Percentiles rank a stretch among this genome's conserved stretches.
phyloP scores from a whole-genome alignment of 2,329 filamentous ascomycete species.

The Lasiodiplodia citricola region DNA sequence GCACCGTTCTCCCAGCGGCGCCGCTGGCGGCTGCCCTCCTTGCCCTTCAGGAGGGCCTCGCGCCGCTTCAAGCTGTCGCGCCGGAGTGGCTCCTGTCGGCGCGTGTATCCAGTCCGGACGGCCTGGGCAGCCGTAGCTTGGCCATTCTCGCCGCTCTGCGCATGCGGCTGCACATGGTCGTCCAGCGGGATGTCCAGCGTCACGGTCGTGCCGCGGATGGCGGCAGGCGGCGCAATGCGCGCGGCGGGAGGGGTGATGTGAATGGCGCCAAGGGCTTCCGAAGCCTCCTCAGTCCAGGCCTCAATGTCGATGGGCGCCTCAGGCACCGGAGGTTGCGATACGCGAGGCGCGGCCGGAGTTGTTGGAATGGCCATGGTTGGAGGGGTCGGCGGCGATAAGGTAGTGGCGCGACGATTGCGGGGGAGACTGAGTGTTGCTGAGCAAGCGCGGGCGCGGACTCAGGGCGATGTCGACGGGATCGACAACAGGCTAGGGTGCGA shows the following conservation, averaged over 20 bases:
- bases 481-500: neutral
- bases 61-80: constrained; percentile 69
- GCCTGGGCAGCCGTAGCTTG: constrained; percentile 48
- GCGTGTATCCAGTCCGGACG: constrained; percentile 53
- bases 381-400: constrained; percentile 6
- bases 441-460: neutral
- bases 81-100: constrained; percentile 60
- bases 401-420: neutral
- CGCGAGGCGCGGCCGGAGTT: neutral
- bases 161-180: constrained; percentile 49
- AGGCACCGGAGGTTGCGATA: neutral
- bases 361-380: constrained; percentile 1
- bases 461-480: too few relatives aligned
- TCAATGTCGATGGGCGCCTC: constrained; percentile 47
- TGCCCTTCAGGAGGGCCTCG: constrained; percentile 82
- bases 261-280: constrained; percentile 49
- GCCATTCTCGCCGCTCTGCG: constrained; percentile 35
- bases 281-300: constrained; percentile 55
- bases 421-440: neutral
- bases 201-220: constrained; percentile 60
- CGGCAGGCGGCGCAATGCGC: constrained; percentile 28
- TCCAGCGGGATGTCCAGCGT: constrained; percentile 79
- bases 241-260: constrained; percentile 41
- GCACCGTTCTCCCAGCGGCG: constrained; percentile 94
- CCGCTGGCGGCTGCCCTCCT: constrained; percentile 84